Conservation (phyloP, 371 early-diverging fungal species). For the Cokeromyces recurvatus region DNA sequence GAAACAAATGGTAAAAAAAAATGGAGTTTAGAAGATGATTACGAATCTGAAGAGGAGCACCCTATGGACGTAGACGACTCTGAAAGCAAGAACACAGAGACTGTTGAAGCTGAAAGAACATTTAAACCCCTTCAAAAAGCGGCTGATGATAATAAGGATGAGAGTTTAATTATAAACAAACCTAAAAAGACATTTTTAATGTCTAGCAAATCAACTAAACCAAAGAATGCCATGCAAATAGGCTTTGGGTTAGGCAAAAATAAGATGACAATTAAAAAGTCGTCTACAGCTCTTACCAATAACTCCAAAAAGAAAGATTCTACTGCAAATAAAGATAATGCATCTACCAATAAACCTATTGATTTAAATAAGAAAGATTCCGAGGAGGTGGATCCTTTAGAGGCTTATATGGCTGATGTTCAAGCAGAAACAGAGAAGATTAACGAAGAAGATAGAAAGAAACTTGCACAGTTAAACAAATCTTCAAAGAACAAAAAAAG, state of each 20-base stretch:
- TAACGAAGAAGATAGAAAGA: constrained; percentile 59
- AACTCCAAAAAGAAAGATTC: constrained; percentile 13
- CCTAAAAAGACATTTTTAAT: constrained; percentile 16
- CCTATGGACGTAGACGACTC: constrained; percentile 17
- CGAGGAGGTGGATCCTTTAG: constrained; percentile 66
- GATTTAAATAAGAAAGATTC: constrained; percentile 16
- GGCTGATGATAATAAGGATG: constrained; percentile 15
- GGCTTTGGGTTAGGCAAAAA: constrained; percentile 30
- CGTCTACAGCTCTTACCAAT: neutral
- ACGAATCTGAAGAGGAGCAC: constrained; percentile 16
- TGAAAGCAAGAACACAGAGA: constrained; percentile 3
- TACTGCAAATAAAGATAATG: constrained; percentile 1
- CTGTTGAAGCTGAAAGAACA: constrained; percentile 17
- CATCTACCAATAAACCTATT: neutral
- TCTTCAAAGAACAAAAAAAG: constrained; percentile 7
- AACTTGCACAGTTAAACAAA: constrained; percentile 19
- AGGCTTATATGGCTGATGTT: constrained; percentile 85
- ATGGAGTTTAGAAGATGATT: constrained; percentile 23
- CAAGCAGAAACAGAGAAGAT: constrained; percentile 68
- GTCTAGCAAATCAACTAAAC: constrained; percentile 17
- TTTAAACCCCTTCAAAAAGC: constrained; percentile 27
- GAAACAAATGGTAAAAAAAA: constrained; percentile 14
- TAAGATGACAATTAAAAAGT: constrained; percentile 12
- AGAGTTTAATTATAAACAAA: constrained; percentile 12
- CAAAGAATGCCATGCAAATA: constrained; percentile 35